These are phyloP conservation scores for Solanum sejunctum DNA, from an alignment of 257 asterid genomes.

Conservation along the genomic window DNA sequence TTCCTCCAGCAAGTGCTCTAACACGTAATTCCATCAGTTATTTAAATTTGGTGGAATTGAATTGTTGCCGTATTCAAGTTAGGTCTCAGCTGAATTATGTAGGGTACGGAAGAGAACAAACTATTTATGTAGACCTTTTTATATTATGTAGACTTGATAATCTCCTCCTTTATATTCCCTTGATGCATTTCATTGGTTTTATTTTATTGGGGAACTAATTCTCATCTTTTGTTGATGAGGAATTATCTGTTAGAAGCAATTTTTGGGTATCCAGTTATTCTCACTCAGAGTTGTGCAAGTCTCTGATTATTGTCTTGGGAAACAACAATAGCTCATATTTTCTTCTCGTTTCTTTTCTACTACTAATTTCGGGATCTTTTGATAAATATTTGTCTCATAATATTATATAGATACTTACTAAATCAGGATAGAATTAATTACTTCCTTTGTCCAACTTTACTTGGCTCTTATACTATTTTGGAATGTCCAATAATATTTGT, in stretches of 20 bases:
- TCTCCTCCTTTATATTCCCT: not conserved
- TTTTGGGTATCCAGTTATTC: too few species aligned
- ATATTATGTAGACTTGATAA: not conserved
- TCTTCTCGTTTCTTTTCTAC: too few species aligned
- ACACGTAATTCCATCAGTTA: constrained; percentile 4
- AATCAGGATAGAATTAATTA: too few species aligned
- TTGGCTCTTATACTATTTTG: too few species aligned
- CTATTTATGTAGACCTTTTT: not conserved
- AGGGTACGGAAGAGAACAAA: not conserved
- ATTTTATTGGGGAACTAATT: not conserved
- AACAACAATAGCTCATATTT: not conserved
- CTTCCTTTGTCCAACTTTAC: too few species aligned
- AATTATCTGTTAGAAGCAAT: not conserved
- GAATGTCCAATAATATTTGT: too few species aligned
- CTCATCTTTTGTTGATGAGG: not conserved
- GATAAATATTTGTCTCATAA: too few species aligned
- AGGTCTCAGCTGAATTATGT: not conserved
- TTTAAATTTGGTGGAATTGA: constrained; percentile 7
- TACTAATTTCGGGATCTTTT: too few species aligned
- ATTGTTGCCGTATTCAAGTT: not conserved
- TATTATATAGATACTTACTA: too few species aligned
- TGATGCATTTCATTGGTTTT: not conserved
- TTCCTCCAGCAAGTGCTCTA: not conserved
- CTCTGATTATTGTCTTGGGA: not conserved
- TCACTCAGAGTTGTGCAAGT: not conserved